Conservation (phyloP, 2,329 filamentous ascomycete genomes). For the Hirsutella rhossiliensis region DNA sequence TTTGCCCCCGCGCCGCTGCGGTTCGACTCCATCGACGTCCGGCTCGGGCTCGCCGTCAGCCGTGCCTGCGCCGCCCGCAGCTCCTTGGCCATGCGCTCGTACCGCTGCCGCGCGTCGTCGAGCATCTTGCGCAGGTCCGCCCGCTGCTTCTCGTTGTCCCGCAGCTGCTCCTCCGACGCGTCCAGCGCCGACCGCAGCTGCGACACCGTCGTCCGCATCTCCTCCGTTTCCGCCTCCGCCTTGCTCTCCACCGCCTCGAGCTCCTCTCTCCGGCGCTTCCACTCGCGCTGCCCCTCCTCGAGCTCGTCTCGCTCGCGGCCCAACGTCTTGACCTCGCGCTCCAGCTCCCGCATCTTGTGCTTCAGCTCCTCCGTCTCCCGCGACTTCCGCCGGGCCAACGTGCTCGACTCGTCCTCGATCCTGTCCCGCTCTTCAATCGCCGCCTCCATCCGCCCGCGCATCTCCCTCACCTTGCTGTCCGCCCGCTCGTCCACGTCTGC, state of each 20-base stretch:
- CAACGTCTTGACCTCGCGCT: constrained; percentile 61
- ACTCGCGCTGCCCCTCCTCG: constrained; percentile 60
- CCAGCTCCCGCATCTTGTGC: constrained; percentile 65
- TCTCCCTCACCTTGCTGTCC: constrained; percentile 73
- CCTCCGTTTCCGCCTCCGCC: constrained; percentile 59
- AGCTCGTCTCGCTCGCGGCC: constrained; percentile 68
- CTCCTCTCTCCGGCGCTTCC: constrained; percentile 61
- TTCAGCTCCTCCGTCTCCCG: constrained; percentile 83
- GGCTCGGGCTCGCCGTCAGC: constrained; percentile 28
- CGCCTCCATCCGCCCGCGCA: constrained; percentile 77
- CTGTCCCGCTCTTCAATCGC: constrained; percentile 91
- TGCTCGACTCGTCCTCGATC: constrained; percentile 80
- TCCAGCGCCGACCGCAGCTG: constrained; percentile 73
- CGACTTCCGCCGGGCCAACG: constrained; percentile 60
- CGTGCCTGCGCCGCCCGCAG: constrained; percentile 39
- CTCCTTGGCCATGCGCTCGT: constrained; percentile 70
- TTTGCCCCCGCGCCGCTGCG: constrained; percentile 18
- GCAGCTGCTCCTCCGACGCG: constrained; percentile 72
- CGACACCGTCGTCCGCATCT: constrained; percentile 64
- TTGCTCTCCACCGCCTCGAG: constrained; percentile 59
- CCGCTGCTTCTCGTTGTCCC: constrained; percentile 74
- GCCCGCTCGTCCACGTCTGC: constrained; percentile 76
- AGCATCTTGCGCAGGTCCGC: constrained; percentile 61
- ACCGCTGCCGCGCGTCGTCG: constrained; percentile 63
- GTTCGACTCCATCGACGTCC: constrained; percentile 26